Base-by-base conservation (phyloP, 73 alveolate genomes). In the Tetrahymena borealis region DNA sequence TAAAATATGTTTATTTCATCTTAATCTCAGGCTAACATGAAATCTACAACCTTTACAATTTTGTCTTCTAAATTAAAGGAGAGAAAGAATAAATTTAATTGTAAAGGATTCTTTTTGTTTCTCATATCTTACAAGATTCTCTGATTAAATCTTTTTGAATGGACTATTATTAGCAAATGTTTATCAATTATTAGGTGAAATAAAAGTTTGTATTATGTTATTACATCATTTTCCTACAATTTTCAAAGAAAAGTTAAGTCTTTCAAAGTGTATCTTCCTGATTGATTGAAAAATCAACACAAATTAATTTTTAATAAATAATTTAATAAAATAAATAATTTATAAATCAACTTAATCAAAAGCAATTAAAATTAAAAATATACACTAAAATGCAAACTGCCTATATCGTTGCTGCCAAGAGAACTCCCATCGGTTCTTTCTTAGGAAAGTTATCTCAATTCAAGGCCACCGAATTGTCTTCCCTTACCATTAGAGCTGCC, bases 371-470 rank as follows among this genome's bases (percentile, higher is more conserved):
- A 39, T 39, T 9, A 39, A 12, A 60, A 6, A 18, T 60, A 60
- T 24, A 60, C 28, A 60, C 37, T 18, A 60, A 60, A 11, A 60
- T 60, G 85, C 32, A 79, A 79, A 16, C 95, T 31, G 95, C 91
- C 9, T 94, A 94, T 90, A 94, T 94, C 31, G 99, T 97, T 11
- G 96, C 95, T 38, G 98, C 96, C 18, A 93, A 95, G 38, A 92
- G 99, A 91, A 97, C 99, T 40, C 96, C 98, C 24, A 92, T 97
- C 33, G 99, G 99, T 31, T 28, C 95, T 4, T 96, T 96, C 95
- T 90, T 97, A 95, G 99, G 99, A 11, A 93, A 93, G 32, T 96
- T 97, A 32, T 91, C 96, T 16, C 91, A 91, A 33, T 31, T 94
- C 78, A 91, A 96, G n/a, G 99, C 97, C 13, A 91, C 98, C 32